Base-by-base conservation (phyloP, 176 grass and related monocot species). In the Thalia dealbata region DNA sequence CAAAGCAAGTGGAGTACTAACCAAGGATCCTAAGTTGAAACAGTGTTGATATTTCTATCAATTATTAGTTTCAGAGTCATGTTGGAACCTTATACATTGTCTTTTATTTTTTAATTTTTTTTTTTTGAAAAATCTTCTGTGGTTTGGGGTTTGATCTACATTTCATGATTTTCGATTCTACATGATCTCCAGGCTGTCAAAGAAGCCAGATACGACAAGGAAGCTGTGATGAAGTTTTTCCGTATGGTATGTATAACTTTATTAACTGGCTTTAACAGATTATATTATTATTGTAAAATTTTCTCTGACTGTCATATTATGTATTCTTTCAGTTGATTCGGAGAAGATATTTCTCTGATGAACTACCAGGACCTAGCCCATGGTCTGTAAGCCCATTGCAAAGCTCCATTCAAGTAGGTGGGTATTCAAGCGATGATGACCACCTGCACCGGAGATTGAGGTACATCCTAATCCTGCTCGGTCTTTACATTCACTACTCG, bases 121-220 rank as follows among this genome's bases (percentile, higher is more conserved):
- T 56, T n/a, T 19, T 4, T 58, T 58, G 54, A 38, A 19, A 16
- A 35, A 0, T 15, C 1, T 3, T 32, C 27, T 32, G 7, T 65
- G 28, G 62, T 65, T 11, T 18, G 26, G 6, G 35, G 16, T 65
- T 65, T 65, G 26, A 32, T 30, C 62, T 65, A 32, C 16, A 65
- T 14, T 29, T 28, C 14, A 65, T 18, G 12, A 35, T 50, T 27
- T 30, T n/a, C 27, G 26, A 23, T 69, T 58, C 30, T 69, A 7
- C 54, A 41, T 69, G 19, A 35, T 79, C 75, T 74, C 46, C 82
- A 99, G 95, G 90, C 95, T 83, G 90, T 87, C 42, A 93, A 91
- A 91, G 85, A 83, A 52, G 95, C 80, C 71, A 93, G 86, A 91
- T 99, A 86, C 81, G 90, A 93, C 82, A 99, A 99, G 84, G 95